Percentiles rank a stretch among this genome's conserved stretches.
These are phyloP conservation scores for Neobulgaria alba DNA, from an alignment of 2,329 filamentous ascomycete genomes.

Conservation along the genomic window DNA sequence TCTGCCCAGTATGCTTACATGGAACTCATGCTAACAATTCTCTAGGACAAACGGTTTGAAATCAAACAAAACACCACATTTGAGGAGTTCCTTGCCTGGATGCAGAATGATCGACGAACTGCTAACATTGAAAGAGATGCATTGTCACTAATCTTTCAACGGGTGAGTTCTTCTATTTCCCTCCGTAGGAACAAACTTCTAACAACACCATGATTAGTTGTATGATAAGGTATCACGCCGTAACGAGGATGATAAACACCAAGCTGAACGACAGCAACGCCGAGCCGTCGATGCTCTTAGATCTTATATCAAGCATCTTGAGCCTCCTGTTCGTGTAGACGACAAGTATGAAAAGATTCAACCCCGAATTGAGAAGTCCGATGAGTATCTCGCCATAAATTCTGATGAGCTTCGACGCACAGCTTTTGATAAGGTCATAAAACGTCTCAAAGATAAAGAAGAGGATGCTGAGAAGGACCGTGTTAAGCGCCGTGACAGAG, in stretches of 20 bases:
- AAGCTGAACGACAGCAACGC: conserved; percentile 77
- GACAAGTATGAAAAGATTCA: conserved; percentile 89
- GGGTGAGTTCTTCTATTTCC: conserved; percentile 40
- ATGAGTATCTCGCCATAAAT: conserved; percentile 76
- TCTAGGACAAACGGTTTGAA: conserved; percentile 82
- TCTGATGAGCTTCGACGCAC: conserved; percentile 74
- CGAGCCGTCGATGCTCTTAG: conserved; percentile 78
- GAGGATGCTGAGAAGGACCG: conserved; percentile 67
- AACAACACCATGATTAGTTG: conserved; percentile 45
- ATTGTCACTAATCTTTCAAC: conserved; percentile 74
- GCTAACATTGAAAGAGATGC: conserved; percentile 76
- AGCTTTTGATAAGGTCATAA: conserved; percentile 88
- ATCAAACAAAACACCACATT: conserved; percentile 78
- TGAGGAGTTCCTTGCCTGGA: conserved; percentile 75
- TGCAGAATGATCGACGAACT: conserved; percentile 82
- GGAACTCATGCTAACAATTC: conserved; percentile 30
- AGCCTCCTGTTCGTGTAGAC: conserved; percentile 67
- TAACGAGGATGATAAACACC: conserved; percentile 73
- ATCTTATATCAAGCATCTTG: conserved; percentile 78
- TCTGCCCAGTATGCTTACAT: not conserved
- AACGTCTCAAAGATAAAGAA: conserved; percentile 83
- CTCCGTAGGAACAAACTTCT: too few species aligned
- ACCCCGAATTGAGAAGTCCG: conserved; percentile 66
- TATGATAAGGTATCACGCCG: conserved; percentile 79
- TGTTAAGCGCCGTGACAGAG: conserved; percentile 49